Percentiles rank a stretch among this genome's conserved stretches.
These are phyloP conservation scores for Phanerochaete sordida DNA, from an alignment of 768 basidiomycete species.

Conservation along the genomic window DNA sequence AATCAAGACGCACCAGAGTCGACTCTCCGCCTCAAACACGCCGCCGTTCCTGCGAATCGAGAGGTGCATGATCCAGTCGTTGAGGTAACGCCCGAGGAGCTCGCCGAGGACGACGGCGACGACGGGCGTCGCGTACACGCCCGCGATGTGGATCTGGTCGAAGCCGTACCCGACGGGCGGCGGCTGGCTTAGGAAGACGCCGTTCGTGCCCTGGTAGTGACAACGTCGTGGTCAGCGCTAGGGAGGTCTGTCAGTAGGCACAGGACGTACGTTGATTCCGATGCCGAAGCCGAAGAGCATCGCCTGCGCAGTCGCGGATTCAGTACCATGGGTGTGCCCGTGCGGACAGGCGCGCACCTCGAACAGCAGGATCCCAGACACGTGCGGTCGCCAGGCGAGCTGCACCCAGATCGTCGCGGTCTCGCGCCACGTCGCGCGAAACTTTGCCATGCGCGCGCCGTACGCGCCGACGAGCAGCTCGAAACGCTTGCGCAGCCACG, in stretches of 20 bases:
- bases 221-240: neutral
- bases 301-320: constrained; percentile 30
- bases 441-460: constrained; percentile 52
- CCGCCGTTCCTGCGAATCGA: constrained; percentile 45
- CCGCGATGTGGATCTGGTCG: constrained; percentile 45
- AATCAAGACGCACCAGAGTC: constrained; percentile 44
- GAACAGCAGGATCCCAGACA: constrained; percentile 47
- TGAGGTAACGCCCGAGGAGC: constrained; percentile 45
- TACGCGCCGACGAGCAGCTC: constrained; percentile 64
- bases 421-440: constrained; percentile 47
- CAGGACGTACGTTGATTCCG: constrained; percentile 48
- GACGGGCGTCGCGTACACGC: constrained; percentile 39
- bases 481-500: constrained; percentile 46
- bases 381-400: constrained; percentile 64
- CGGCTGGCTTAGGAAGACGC: constrained; percentile 57
- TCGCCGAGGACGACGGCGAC: constrained; percentile 50
- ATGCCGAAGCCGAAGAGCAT: constrained; percentile 62
- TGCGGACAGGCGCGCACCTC: constrained; percentile 32
- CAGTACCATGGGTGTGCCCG: neutral
- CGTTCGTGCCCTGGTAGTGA: constrained; percentile 51
- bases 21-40: constrained; percentile 52
- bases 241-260: neutral
- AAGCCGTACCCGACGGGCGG: constrained; percentile 53
- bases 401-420: constrained; percentile 42
- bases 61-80: constrained; percentile 45